Evolutionary conservation across 441 rosid species (phyloP).

Genomic region (Viola pubescens): DNA sequence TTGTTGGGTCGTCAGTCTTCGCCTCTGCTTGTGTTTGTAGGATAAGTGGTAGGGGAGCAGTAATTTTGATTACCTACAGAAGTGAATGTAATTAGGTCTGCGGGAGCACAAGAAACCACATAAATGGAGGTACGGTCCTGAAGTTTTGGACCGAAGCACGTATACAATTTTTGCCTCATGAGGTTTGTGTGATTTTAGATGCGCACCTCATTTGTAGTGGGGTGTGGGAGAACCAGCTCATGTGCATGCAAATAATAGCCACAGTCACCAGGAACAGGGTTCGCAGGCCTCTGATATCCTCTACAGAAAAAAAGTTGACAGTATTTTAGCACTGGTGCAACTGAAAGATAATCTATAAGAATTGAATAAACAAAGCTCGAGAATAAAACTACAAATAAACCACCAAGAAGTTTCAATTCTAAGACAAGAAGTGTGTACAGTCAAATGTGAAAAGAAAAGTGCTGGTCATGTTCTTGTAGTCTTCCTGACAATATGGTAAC

Average conservation of each 20-base stretch:
- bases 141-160: background rate
- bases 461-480: too few relatives aligned
- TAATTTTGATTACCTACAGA: slow-evolving; percentile 37
- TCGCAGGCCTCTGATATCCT: slow-evolving; percentile 64
- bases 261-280: slow-evolving; percentile 84
- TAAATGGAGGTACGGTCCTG: too few relatives aligned
- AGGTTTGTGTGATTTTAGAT: too few relatives aligned
- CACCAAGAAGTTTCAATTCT: too few relatives aligned
- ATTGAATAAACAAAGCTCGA: too few relatives aligned
- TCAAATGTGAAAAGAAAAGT: too few relatives aligned
- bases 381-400: too few relatives aligned
- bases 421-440: too few relatives aligned
- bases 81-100: background rate
- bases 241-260: slow-evolving; percentile 88
- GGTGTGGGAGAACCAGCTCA: slow-evolving; percentile 49
- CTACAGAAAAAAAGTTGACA: slow-evolving; percentile 23
- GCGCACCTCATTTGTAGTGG: slow-evolving; percentile 34
- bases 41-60: slow-evolving; percentile 50
- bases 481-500: too few relatives aligned
- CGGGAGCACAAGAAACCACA: background rate
- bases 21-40: slow-evolving; percentile 40
- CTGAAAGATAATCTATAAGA: background rate
- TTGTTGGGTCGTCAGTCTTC: background rate
- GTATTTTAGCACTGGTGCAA: background rate
- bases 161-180: slow-evolving; percentile 20